phyloP scores from a whole-genome alignment of 1,139 yeast genomes.

The Insectozyma bohioensis region DNA sequence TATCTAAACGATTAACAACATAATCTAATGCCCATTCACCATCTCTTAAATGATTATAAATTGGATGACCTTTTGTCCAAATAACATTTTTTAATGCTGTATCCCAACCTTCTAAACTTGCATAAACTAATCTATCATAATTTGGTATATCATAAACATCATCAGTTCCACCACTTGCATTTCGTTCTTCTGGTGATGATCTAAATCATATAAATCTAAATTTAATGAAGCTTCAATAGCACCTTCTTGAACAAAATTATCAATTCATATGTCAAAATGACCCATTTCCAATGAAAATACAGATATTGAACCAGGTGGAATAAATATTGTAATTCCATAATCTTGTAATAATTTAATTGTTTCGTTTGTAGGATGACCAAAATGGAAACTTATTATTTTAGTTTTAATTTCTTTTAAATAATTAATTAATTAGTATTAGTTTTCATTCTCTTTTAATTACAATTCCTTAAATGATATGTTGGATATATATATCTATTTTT shows the following conservation, averaged over 20 bases:
- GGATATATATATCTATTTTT: too few species aligned
- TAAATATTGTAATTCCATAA: too few species aligned
- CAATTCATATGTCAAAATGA: conserved; percentile 51
- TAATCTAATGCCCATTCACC: conserved; percentile 93
- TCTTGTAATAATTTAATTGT: too few species aligned
- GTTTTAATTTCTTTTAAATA: too few species aligned
- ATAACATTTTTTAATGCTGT: conserved; percentile 65
- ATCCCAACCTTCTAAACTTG: conserved; percentile 94
- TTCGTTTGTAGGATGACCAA: too few species aligned
- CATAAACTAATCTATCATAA: conserved; percentile 72
- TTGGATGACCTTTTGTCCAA: conserved; percentile 74
- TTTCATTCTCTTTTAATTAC: too few species aligned
- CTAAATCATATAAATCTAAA: conserved; percentile 67
- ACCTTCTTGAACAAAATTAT: conserved; percentile 64
- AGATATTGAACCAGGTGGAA: conserved; percentile 81
- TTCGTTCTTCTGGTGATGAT: conserved; percentile 87
- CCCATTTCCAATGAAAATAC: conserved; percentile 75
- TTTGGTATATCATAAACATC: conserved; percentile 77
- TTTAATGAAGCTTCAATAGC: conserved; percentile 70
- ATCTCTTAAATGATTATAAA: conserved; percentile 74
- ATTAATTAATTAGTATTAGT: too few species aligned
- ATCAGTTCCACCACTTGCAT: conserved; percentile 65
- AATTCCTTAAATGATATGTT: too few species aligned
- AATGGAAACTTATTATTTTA: too few species aligned
- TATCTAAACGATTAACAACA: conserved; percentile 59